phyloP scores from a whole-genome alignment of 192 early-diverging fungal species.

The Mortierella hygrophila region DNA sequence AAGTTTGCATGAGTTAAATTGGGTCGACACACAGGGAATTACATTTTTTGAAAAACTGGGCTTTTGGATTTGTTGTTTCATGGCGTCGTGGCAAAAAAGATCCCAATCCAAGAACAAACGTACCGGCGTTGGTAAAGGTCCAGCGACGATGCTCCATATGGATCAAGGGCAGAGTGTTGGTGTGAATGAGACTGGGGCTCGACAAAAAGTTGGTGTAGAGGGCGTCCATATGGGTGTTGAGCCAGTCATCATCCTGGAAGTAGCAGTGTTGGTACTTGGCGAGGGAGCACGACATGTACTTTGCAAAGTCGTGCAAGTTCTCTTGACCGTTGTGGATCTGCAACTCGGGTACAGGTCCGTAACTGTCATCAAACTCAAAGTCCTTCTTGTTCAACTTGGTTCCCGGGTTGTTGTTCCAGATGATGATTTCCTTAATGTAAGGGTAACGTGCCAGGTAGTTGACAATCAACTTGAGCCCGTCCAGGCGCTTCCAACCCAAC shows the following conservation, averaged over 20 bases:
- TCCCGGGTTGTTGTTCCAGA: slow-evolving; percentile 58
- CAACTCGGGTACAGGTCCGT: slow-evolving; percentile 22
- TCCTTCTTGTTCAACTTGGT: background rate
- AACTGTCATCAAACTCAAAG: slow-evolving; percentile 13
- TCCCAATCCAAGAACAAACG: background rate
- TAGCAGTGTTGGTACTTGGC: slow-evolving; percentile 64
- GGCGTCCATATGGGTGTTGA: slow-evolving; percentile 62
- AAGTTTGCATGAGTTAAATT: background rate
- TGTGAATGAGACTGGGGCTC: slow-evolving; percentile 60
- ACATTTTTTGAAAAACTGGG: too few relatives aligned
- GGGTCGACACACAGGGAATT: background rate
- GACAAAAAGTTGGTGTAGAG: slow-evolving; percentile 65
- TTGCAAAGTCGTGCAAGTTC: slow-evolving; percentile 59
- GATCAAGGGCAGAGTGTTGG: slow-evolving; percentile 59
- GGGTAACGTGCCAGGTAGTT: slow-evolving; percentile 61
- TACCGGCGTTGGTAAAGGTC: slow-evolving; percentile 63
- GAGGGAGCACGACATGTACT: slow-evolving; percentile 62
- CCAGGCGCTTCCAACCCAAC: slow-evolving; percentile 52
- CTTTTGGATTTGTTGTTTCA: too few relatives aligned
- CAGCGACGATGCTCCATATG: slow-evolving; percentile 59
- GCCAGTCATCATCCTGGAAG: slow-evolving; percentile 65
- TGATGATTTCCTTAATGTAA: slow-evolving; percentile 61
- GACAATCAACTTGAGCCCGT: slow-evolving; percentile 49
- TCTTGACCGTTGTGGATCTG: slow-evolving; percentile 56
- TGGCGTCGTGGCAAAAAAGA: background rate